Evolutionary conservation across 1,284 basidiomycete species (phyloP).

Genomic region (Tetrapyrgos nigripes): DNA sequence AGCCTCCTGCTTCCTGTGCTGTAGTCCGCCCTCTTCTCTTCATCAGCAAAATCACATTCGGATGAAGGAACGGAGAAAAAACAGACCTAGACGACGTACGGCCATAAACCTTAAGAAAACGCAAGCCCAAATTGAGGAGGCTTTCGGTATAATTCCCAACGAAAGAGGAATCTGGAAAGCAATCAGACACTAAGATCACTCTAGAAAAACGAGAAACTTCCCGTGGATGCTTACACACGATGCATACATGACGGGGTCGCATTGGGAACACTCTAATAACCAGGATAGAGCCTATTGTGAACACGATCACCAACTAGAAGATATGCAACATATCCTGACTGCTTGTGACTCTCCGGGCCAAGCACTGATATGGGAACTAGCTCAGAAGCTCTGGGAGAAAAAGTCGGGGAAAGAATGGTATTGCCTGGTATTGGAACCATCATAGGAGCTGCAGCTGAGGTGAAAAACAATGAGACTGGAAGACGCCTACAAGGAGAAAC

Average conservation of each 20-base stretch:
- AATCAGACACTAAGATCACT: conserved; percentile 26
- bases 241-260: too few species aligned
- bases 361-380: conserved; percentile 28
- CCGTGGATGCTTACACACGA: conserved; percentile 35
- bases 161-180: too few species aligned
- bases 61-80: too few species aligned
- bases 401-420: conserved; percentile 18
- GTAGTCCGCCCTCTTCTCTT: too few species aligned
- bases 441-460: conserved; percentile 3
- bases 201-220: conserved; percentile 26
- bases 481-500: background rate
- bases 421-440: conserved; percentile 19
- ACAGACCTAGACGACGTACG: background rate
- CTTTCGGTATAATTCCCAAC: too few species aligned
- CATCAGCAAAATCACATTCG: too few species aligned
- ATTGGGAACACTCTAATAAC: too few species aligned
- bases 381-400: conserved; percentile 25
- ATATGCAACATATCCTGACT: conserved; percentile 33
- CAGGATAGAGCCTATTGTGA: conserved; percentile 6
- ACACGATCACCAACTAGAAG: background rate
- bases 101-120: background rate
- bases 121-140: too few species aligned
- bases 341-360: conserved; percentile 28
- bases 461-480: background rate
- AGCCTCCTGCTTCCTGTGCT: too few species aligned